phyloP scores from a whole-genome alignment of 2,329 filamentous ascomycete genomes.

The Pestalotiopsis sp. region DNA sequence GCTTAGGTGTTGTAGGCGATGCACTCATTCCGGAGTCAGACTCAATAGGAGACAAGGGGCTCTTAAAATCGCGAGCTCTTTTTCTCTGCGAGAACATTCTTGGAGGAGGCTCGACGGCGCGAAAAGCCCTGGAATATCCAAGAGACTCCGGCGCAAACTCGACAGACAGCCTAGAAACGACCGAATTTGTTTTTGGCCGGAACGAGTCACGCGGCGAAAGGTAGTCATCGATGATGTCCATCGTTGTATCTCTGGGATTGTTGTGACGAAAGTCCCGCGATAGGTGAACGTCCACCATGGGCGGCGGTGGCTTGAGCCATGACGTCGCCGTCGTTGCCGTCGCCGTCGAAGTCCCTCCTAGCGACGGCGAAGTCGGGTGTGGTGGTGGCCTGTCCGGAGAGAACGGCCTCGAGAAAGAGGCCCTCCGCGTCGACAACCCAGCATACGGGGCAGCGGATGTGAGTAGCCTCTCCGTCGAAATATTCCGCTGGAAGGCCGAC shows the following conservation, averaged over 20 bases:
- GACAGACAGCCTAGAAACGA: neutral
- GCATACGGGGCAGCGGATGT: neutral
- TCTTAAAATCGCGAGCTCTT: neutral
- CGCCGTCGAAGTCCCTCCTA: neutral
- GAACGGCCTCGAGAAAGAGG: neutral
- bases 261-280: slow-evolving; percentile 4
- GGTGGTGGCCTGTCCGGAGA: neutral
- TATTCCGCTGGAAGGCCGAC: neutral
- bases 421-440: neutral
- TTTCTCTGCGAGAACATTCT: neutral
- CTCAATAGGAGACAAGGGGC: slow-evolving; percentile 2
- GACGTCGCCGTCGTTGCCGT: neutral
- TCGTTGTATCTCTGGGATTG: neutral
- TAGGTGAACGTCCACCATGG: neutral
- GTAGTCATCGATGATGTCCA: slow-evolving; percentile 10
- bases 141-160: slow-evolving; percentile 6
- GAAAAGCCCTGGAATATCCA: neutral
- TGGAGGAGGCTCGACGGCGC: neutral
- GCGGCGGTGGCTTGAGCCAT: neutral
- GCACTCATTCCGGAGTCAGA: neutral
- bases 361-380: neutral
- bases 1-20: neutral
- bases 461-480: neutral
- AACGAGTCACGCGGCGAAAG: neutral
- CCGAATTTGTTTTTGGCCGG: neutral